phyloP scores from a whole-genome alignment of 2,329 filamentous ascomycete species.

The Grosmannia penicillata region DNA sequence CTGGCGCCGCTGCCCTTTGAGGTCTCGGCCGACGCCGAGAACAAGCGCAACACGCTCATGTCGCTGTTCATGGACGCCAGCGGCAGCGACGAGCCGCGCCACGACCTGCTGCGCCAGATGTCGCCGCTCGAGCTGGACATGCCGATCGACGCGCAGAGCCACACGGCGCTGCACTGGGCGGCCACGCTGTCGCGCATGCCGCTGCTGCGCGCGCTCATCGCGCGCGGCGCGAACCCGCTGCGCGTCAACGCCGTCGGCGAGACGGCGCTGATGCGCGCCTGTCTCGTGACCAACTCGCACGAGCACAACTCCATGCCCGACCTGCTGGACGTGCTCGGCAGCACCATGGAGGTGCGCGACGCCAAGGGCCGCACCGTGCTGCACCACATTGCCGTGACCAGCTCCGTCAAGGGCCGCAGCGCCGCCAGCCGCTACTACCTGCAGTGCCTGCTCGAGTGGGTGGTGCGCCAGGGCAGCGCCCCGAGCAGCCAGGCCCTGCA shows the following conservation, averaged over 20 bases:
- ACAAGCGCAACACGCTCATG: conserved; percentile 70
- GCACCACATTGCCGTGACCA: conserved; percentile 92
- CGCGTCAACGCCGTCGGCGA: conserved; percentile 82
- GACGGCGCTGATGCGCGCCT: conserved; percentile 84
- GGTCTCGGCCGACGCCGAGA: conserved; percentile 50
- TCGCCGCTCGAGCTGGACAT: conserved; percentile 75
- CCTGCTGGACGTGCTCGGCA: conserved; percentile 72
- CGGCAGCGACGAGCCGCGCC: conserved; percentile 51
- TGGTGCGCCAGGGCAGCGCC: conserved; percentile 61
- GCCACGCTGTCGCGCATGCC: conserved; percentile 79
- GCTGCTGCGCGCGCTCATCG: conserved; percentile 66
- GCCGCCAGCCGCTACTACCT: conserved; percentile 91
- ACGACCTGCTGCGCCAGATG: conserved; percentile 63
- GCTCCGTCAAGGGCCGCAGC: conserved; percentile 84
- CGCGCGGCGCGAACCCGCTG: conserved; percentile 73
- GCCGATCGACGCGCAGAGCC: conserved; percentile 75
- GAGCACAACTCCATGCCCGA: conserved; percentile 85
- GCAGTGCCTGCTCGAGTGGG: conserved; percentile 85
- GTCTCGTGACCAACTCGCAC: conserved; percentile 85
- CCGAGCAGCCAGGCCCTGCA: conserved; percentile 24
- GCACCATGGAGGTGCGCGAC: conserved; percentile 83
- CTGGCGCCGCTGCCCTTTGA: conserved; percentile 50
- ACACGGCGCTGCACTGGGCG: conserved; percentile 93
- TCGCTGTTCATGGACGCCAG: conserved; percentile 66
- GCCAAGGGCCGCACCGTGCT: conserved; percentile 81